Evolutionary conservation across 371 early-diverging fungal genomes (phyloP), one percentile per base, ranked within the genome.

Genomic region (Mortierella sp.): DNA sequence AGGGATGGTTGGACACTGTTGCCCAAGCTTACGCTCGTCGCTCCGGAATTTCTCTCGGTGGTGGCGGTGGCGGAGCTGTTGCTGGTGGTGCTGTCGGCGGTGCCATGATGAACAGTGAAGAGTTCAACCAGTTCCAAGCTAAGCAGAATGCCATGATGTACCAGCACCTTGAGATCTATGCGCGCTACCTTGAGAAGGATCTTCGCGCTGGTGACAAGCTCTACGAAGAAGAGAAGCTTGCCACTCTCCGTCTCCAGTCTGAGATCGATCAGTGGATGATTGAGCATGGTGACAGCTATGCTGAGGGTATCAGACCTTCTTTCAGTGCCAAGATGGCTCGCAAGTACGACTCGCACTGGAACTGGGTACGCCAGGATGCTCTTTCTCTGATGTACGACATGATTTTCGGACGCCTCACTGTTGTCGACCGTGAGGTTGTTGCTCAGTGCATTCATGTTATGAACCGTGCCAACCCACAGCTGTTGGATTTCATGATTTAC

Each of bases 301-400:
- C 94, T 40, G 91, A 94, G 64, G 97, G 98, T 54, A 95, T 97
- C 83, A 90, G 88, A 62, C 96, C 96, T 20, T 77, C 90, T 26
- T 98, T 98, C 85, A 90, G 90, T 66, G 84, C 87, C 58, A 90
- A 91, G 72, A 98, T 96, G 90, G 97, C 94, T 43, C 95, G 98
- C 55, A 87, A 84, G 30, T 97, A 95, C 77, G 97, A 97, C 72
- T 97, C 97, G 37, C 93, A 94, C 91, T 98, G 98, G 98, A 98
- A 98, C 88, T 98, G 98, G 98, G 95, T 94, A 60, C 94, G 97
- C 68, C 96, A 96, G 83, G 97, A 98, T 84, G 96, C 96, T 14
- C 85, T 97, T 57, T 90, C 92, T 57, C 89, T 97, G 77, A 95
- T 95, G 88, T 97, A 95, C 84, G 97, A 96, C 83, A 92, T 96